These are phyloP conservation scores for Urochloa ruziziensis DNA, from an alignment of 176 grass and related monocot species.

Conservation along the genomic window DNA sequence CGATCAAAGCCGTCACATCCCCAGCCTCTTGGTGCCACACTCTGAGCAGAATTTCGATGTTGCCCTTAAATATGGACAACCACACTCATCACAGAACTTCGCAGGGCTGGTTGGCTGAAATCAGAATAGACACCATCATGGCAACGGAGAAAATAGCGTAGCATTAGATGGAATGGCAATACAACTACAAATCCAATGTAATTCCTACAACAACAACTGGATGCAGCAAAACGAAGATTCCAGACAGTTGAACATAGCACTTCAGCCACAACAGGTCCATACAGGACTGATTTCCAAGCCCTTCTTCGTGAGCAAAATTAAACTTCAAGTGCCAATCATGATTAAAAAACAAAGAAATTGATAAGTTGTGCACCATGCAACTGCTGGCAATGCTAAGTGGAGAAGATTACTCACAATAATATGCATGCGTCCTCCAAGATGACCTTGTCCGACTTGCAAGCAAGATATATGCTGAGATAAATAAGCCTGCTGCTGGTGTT, in stretches of 20 bases:
- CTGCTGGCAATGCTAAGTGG: slow-evolving; percentile 4
- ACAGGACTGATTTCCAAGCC: slow-evolving; percentile 13
- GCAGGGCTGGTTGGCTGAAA: slow-evolving; percentile 79
- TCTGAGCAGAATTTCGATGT: slow-evolving; percentile 94
- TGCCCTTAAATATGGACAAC: slow-evolving; percentile 77
- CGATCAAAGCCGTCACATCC: slow-evolving; percentile 24
- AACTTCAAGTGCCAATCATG: not conserved
- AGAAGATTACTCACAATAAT: slow-evolving; percentile 59
- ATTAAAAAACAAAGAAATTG: not conserved
- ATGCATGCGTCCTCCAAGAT: slow-evolving; percentile 66
- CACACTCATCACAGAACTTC: slow-evolving; percentile 93
- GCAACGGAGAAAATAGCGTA: not conserved
- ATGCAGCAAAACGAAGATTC: not conserved
- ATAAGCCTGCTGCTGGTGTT: slow-evolving; percentile 54
- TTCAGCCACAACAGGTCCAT: not conserved
- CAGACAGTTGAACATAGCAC: not conserved
- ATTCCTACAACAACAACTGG: not conserved
- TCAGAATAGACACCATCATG: slow-evolving; percentile 12
- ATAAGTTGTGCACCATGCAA: not conserved
- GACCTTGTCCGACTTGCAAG: slow-evolving; percentile 49
- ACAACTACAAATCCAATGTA: not conserved
- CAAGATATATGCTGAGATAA: slow-evolving; percentile 57
- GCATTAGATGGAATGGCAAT: not conserved
- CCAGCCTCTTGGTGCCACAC: slow-evolving; percentile 87
- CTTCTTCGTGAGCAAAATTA: not conserved